Base-by-base conservation (phyloP, 2,329 filamentous ascomycete genomes). In the Mollisiaceae sp. region DNA sequence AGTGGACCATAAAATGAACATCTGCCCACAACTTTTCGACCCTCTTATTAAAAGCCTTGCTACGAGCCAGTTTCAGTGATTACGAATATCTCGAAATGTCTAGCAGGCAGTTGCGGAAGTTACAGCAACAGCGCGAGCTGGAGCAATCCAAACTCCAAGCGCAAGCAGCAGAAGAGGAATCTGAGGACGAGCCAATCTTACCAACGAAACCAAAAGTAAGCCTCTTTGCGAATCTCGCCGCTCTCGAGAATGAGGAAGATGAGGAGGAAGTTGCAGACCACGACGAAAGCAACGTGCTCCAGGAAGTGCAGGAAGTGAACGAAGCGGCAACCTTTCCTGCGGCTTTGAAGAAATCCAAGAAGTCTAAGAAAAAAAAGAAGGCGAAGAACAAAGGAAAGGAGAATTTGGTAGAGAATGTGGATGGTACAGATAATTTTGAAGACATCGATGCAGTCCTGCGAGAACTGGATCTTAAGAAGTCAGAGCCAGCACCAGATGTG, bases 371-470 rank as follows among this genome's bases (percentile, higher is more conserved):
- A 75, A 84, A 81, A 71, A 83, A 82, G 70, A 82, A 81, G 71
- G 76, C 71, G 54, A 75, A 73, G 56, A 72, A 76, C 18, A 77
- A 79, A 52, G 76, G 50, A 8, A 72, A 71, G n/a, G 73, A 76
- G 18, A 72, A 75, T 58, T 58, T 63, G 1, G 61, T 35, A 2
- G 68, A 71, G 52, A 67, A 75, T 2, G 70, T 76, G 1, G 71
- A 75, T 32, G 67, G 70, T 12, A 77, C 78, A 54, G 65, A 71
- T 41, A 71, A 62, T 4, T 75, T 87, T 32, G 88, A 91, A 70
- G 89, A 91, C 69, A 90, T 91, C 59, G 89, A 92, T 74, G 79
- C 80, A 62, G 89, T 88, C 2, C 76, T 91, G 35, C 83, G 84
- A 69, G 83, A 86, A 45, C 77, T 92, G 45, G 83, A 83, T 38